Evolutionary conservation across 495 filamentous ascomycete genomes (phyloP).

Genomic region (Aspergillus nidulans): DNA sequence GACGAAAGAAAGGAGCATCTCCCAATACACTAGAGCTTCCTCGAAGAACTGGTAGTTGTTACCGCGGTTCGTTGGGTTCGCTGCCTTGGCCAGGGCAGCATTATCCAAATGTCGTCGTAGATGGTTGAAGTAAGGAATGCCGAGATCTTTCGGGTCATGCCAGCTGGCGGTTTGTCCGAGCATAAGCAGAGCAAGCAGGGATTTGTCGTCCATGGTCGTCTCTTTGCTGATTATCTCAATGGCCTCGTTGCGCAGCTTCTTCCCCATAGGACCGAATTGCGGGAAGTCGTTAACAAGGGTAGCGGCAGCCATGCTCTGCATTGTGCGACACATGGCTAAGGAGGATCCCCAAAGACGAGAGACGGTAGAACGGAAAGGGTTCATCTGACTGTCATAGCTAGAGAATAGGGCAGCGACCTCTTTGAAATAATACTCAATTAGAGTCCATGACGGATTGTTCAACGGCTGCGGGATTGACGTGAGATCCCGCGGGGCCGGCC

Average conservation of each 20-base stretch:
- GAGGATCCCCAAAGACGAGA: constrained; percentile 53
- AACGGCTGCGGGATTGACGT: constrained; percentile 34
- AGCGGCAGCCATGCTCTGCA: constrained; percentile 60
- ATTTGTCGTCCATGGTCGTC: constrained; percentile 42
- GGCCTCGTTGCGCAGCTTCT: constrained; percentile 49
- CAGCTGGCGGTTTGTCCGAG: constrained; percentile 54
- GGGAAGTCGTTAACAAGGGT: constrained; percentile 54
- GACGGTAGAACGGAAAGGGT: constrained; percentile 54
- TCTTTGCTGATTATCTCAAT: constrained; percentile 46
- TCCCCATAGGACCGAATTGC: constrained; percentile 46
- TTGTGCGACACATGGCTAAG: constrained; percentile 53
- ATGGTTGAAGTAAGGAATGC: constrained; percentile 45
- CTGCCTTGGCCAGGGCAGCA: constrained; percentile 16
- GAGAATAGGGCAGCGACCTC: constrained; percentile 55
- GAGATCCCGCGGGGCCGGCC: constrained; percentile 18
- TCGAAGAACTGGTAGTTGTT: constrained; percentile 55
- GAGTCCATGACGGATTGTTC: constrained; percentile 48
- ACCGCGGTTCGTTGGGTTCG: constrained; percentile 18
- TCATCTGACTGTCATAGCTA: constrained; percentile 55
- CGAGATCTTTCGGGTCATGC: constrained; percentile 53
- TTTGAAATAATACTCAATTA: constrained; percentile 59
- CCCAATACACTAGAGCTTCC: constrained; percentile 56
- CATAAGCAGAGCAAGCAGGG: constrained; percentile 49
- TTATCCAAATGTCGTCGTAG: constrained; percentile 41
- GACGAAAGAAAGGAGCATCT: constrained; percentile 56